Base-by-base conservation (phyloP, 495 filamentous ascomycete genomes). In the Alectoria sarmentosa region DNA sequence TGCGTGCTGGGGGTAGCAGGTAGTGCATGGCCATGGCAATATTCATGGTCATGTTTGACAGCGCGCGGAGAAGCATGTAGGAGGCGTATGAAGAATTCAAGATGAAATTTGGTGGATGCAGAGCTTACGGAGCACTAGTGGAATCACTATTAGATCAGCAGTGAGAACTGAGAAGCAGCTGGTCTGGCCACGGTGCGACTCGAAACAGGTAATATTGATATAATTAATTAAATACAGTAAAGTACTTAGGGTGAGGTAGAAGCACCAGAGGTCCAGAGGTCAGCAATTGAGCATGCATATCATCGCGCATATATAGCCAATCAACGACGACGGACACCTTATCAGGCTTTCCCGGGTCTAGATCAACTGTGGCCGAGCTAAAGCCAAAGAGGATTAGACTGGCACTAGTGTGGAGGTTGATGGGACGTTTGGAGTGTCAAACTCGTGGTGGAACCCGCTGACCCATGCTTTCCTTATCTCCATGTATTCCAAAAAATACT, bases 231-330 rank as follows among this genome's bases (percentile, higher is more conserved):
- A n/a, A n/a, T n/a, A n/a, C n/a, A n/a, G n/a, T n/a, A n/a, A n/a
- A 37, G 10, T 4, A 37, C 10, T 37, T 48, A 13, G 54, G 26
- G 32, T 9, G 39, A 39, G 41, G 19, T 65, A 10, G 19, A 49
- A 2, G 58, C n/a, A n/a, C n/a, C n/a, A n/a, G n/a, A n/a, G n/a
- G n/a, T n/a, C n/a, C n/a, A n/a, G n/a, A n/a, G n/a, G n/a, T n/a
- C n/a, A n/a, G n/a, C n/a, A n/a, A n/a, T n/a, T 48, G 26, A 48
- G 58, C 28, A 49, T 60, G 55, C 61, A 67, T 64, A 61, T 26
- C 26, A 60, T 64, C 41, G 61, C 56, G 61, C 55, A 67, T 58
- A 52, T 58, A 63, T 15, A 39, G 32, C 65, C 60, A 64, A 64
- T 60, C 3, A 30, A 37, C 15, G 41, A 10, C 10, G 28, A 23